Conservation (phyloP, 208 protist species). For the Trypanosoma theileri region DNA sequence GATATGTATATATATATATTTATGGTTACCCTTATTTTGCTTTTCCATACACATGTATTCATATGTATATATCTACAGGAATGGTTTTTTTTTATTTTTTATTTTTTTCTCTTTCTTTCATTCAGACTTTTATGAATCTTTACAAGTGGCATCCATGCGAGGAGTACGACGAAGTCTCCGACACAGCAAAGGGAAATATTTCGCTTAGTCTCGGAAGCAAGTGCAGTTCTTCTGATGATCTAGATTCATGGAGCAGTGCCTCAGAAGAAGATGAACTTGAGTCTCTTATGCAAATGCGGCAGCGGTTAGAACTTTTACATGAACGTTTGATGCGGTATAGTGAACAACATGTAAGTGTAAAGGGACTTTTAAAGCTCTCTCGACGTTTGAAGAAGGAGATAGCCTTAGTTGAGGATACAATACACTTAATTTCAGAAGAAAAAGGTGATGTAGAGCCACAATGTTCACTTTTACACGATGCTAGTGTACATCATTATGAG, state of each 20-base stretch:
- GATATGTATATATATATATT: too few species aligned
- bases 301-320: constrained; percentile 2
- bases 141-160: constrained; percentile 39
- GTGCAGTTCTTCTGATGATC: neutral
- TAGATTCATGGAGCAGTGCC: neutral
- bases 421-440: neutral
- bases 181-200: neutral
- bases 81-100: constrained; percentile 1
- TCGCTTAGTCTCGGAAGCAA: neutral
- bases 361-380: neutral
- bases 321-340: constrained; percentile 8
- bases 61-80: neutral
- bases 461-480: neutral
- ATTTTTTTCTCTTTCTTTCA: constrained; percentile 4
- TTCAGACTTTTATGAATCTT: constrained; percentile 33
- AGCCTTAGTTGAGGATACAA: neutral
- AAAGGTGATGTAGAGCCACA: too few species aligned
- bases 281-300: neutral
- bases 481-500: constrained; percentile 28
- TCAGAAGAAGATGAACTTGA: neutral
- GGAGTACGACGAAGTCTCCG: constrained; percentile 2
- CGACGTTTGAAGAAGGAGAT: constrained; percentile 8
- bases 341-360: neutral
- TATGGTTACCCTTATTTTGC: too few species aligned
- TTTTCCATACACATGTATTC: neutral